Evolutionary conservation across 73 alveolate genomes (phyloP).

Genomic region (Paramecium primaurelia): DNA sequence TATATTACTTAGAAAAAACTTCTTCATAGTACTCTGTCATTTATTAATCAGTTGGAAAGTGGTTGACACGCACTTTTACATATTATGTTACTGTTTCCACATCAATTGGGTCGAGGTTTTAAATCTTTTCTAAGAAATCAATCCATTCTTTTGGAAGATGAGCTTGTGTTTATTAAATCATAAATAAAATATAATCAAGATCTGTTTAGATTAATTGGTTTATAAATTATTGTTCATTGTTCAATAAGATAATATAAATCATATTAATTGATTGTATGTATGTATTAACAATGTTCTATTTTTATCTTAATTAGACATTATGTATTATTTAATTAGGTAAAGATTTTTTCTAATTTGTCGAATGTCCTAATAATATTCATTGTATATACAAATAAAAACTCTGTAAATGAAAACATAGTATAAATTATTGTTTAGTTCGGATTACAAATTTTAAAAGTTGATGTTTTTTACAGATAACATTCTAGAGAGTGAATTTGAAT

Average conservation of each 20-base stretch:
- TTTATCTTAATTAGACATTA: not conserved
- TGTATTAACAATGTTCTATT: not conserved
- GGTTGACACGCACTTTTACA: not conserved
- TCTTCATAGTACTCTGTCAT: not conserved
- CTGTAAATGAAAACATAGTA: not conserved
- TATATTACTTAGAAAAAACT: not conserved
- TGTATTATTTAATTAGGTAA: not conserved
- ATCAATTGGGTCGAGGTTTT: not conserved
- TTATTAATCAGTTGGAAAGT: not conserved
- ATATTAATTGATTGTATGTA: not conserved
- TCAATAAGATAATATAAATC: not conserved
- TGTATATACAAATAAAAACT: not conserved
- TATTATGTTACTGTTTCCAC: not conserved
- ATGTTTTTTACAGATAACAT: not conserved
- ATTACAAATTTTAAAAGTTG: not conserved
- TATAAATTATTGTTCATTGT: not conserved
- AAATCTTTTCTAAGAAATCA: not conserved
- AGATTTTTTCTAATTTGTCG: not conserved
- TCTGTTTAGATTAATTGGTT: not conserved
- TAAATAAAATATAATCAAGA: constrained; percentile 9
- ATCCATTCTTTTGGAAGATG: not conserved
- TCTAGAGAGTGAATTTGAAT: not conserved
- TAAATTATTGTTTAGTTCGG: not conserved
- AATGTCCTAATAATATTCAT: not conserved
- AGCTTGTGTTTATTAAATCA: not conserved